These are phyloP conservation scores for Amniculicola lignicola DNA, from an alignment of 495 filamentous ascomycete species.

Conservation along the genomic window DNA sequence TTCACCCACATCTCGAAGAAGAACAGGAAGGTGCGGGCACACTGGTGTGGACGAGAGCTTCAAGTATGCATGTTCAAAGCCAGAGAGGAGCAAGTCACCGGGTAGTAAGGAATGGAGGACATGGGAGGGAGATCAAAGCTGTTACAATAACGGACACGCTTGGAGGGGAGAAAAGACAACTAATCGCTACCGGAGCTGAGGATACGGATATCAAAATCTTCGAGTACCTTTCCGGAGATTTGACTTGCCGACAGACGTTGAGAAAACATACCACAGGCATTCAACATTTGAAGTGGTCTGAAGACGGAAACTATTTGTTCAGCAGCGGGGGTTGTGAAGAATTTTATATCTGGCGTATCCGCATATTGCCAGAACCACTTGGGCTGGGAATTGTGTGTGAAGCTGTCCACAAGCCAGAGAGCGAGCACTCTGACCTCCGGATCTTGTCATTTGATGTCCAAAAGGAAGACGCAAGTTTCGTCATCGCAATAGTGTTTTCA, in stretches of 20 bases:
- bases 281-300: slow-evolving; percentile 74
- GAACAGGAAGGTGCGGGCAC: slow-evolving; percentile 28
- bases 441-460: slow-evolving; percentile 68
- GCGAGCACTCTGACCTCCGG: slow-evolving; percentile 65
- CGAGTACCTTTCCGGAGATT: slow-evolving; percentile 37
- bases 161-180: slow-evolving; percentile 7
- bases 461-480: slow-evolving; percentile 44
- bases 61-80: slow-evolving; percentile 50
- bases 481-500: slow-evolving; percentile 68
- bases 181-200: slow-evolving; percentile 82
- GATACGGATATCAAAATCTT: slow-evolving; percentile 81
- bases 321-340: slow-evolving; percentile 85
- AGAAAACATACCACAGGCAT: slow-evolving; percentile 77
- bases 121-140: slow-evolving; percentile 86
- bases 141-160: slow-evolving; percentile 50
- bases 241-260: slow-evolving; percentile 59
- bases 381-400: slow-evolving; percentile 62
- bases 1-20: slow-evolving; percentile 48
- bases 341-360: slow-evolving; percentile 77
- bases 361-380: slow-evolving; percentile 47
- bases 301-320: slow-evolving; percentile 63
- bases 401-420: slow-evolving; percentile 57
- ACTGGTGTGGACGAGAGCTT: slow-evolving; percentile 59
- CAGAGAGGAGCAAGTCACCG: slow-evolving; percentile 50
- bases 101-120: slow-evolving; percentile 63